Base-by-base conservation (phyloP, 345 rosid species). In the Psidium friedrichsthalianum region DNA sequence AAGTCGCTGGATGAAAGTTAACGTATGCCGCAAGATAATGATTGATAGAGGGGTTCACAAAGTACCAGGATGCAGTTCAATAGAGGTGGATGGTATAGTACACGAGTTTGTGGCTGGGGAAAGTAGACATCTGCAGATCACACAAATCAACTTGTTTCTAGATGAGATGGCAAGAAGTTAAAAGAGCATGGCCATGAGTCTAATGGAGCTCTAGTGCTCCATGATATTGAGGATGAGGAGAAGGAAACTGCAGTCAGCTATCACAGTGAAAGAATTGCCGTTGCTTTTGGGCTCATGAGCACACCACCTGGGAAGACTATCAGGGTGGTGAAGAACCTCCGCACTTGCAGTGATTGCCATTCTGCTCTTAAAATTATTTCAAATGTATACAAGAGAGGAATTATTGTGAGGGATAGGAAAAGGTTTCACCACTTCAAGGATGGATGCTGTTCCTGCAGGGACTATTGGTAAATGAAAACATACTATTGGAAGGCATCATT, bases 51-150 rank as follows among this genome's bases (percentile, higher is more conserved):
- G 85, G 14, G 85, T 84, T 47, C 78, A 74, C 53, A 84, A 84
- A 74, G 25, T 25, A 44, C 85, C 85, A 2, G 85, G 85, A 84
- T 8, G 80, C 78, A 84, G 85, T 84, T 84, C 78, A 84, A 84
- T 84, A 44, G 85, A 84, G 80, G 56, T 84, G 80, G 85, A 84
- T 1, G 53, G 53, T 44, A 40, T 84, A 36, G 74, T 84, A 80
- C 85, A 84, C 15, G 85, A 84, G 53, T 84, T 84, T 84, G 85
- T 84, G 64, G 85, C 85, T 20, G 85, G 85, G 54, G 85, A 84
- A 44, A 84, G 78, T 25, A 25, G 78, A 49, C 85, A 59, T 80
- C 80, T 74, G 54, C 85, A 84, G 36, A 57, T 58, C 74, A 24
- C 18, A 18, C 80, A 44, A 22, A 59, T 84, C 55, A 84, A 42